Percentiles rank a stretch among this genome's conserved stretches.
These are phyloP conservation scores for Kalmusia sp. DNA, from an alignment of 2,329 filamentous ascomycete species.

Conservation along the genomic window DNA sequence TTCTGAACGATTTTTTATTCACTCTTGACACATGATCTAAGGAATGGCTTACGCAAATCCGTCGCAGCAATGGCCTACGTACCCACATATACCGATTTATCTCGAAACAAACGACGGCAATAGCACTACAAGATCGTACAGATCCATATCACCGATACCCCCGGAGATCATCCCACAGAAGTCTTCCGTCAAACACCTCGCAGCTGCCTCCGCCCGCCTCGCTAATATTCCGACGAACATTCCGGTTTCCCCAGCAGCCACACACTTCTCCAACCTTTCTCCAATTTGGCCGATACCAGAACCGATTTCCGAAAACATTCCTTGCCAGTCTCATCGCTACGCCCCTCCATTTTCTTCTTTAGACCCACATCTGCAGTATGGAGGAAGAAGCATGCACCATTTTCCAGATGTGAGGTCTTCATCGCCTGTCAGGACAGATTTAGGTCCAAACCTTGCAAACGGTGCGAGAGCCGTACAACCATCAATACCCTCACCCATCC, in stretches of 20 bases:
- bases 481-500: too few species aligned
- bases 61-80: constrained; percentile 26
- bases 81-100: constrained; percentile 34
- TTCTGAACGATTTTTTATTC: constrained; percentile 1
- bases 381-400: too few species aligned
- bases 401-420: too few species aligned
- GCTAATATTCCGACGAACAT: constrained; percentile 1
- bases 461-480: background rate
- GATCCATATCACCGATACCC: constrained; percentile 28
- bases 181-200: too few species aligned
- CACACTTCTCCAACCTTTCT: constrained; percentile 17
- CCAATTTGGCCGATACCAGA: constrained; percentile 28
- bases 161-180: too few species aligned
- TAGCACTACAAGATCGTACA: constrained; percentile 20
- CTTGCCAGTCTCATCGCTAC: too few species aligned
- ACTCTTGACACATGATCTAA: too few species aligned
- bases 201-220: too few species aligned
- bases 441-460: background rate
- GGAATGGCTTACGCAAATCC: background rate
- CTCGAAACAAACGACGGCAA: constrained; percentile 28
- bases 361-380: too few species aligned
- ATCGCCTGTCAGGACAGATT: too few species aligned
- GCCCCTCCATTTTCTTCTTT: too few species aligned
- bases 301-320: constrained; percentile 4
- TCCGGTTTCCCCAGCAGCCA: constrained; percentile 2